These are phyloP conservation scores for Russula sp. DNA, from an alignment of 768 basidiomycete genomes.

Conservation along the genomic window DNA sequence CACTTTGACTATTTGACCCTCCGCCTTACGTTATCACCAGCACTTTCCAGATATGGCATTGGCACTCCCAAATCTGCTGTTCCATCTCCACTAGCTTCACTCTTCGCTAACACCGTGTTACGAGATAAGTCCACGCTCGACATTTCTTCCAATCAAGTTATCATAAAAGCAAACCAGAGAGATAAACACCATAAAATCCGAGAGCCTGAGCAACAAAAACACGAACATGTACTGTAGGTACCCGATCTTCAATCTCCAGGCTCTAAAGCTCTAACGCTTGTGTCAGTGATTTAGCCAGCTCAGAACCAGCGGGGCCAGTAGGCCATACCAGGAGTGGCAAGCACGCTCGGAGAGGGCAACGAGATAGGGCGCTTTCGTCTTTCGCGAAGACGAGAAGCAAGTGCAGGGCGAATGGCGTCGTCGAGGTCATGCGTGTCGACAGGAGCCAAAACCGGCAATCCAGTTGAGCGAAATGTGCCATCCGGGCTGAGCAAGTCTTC, in stretches of 20 bases:
- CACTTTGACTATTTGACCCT: background rate
- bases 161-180: constrained; percentile 2
- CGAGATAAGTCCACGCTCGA: no score
- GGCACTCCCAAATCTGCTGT: background rate
- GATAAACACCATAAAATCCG: background rate
- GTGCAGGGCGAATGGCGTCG: constrained; percentile 11
- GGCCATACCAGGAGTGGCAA: background rate
- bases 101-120: no score
- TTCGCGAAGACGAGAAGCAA: constrained; percentile 18
- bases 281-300: background rate
- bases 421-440: background rate
- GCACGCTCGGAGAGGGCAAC: background rate
- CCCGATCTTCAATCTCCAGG: background rate
- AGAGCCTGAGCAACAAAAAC: background rate
- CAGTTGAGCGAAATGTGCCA: constrained; percentile 19
- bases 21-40: no score
- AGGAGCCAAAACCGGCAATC: background rate
- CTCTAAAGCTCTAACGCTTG: background rate
- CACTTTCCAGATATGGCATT: no score
- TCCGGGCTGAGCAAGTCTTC: constrained; percentile 21
- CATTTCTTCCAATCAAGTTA: no score
- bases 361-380: constrained; percentile 2
- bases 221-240: background rate
- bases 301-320: constrained; percentile 25
- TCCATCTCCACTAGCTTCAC: no score